A percentile compares a stretch with the other conserved stretches of the same genome.
phyloP scores from a whole-genome alignment of 139 green algal genomes.

The Chlorella sp. region DNA sequence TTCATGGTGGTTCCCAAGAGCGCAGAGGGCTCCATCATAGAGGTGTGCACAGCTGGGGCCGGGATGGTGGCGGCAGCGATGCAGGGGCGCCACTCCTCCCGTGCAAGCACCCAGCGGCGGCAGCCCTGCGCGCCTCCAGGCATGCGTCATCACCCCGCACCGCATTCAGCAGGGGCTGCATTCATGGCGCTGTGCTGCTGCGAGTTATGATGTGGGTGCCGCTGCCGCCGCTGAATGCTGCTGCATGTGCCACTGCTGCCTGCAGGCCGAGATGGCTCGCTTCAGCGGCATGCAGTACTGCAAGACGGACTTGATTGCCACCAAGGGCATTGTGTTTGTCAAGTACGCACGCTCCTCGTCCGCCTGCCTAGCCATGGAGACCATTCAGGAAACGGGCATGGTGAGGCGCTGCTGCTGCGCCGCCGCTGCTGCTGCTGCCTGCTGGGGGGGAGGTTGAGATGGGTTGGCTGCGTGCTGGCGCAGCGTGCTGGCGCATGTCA shows the following conservation, averaged over 20 bases:
- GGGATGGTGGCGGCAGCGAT: no score
- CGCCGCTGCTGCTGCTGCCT: background rate
- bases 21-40: slow-evolving; percentile 73
- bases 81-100: background rate
- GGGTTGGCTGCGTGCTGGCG: no score
- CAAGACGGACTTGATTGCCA: slow-evolving; percentile 91
- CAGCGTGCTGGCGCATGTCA: no score
- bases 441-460: no score
- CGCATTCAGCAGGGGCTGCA: no score
- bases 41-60: slow-evolving; percentile 54
- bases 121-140: no score
- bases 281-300: slow-evolving; percentile 90
- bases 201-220: no score
- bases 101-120: no score
- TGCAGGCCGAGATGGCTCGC: slow-evolving; percentile 73
- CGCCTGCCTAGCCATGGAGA: slow-evolving; percentile 81
- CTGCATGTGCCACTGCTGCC: background rate
- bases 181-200: no score
- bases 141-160: no score
- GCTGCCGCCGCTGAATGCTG: no score
- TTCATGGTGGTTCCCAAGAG: slow-evolving; percentile 94
- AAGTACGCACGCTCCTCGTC: slow-evolving; percentile 87
- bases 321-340: slow-evolving; percentile 90
- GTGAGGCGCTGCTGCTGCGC: slow-evolving; percentile 38
- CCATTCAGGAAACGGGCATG: slow-evolving; percentile 61